Conservation (phyloP, 768 basidiomycete species). For the Lepiota venenata region DNA sequence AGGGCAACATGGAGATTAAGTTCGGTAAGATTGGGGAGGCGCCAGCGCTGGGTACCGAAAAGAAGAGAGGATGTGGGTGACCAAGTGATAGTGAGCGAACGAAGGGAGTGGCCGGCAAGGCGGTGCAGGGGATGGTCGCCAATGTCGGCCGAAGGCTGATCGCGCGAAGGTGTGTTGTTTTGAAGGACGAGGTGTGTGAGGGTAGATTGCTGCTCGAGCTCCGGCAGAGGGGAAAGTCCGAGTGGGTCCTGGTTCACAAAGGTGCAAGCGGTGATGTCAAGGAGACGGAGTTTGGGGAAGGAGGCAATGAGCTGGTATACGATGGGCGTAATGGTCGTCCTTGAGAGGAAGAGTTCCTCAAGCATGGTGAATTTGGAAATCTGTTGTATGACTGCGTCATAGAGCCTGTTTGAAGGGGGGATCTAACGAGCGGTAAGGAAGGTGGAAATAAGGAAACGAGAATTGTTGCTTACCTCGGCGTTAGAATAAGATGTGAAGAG, state of each 20-base stretch:
- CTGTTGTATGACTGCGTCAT: slow-evolving; percentile 20
- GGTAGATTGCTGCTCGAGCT: slow-evolving; percentile 2
- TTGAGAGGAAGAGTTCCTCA: slow-evolving; percentile 19
- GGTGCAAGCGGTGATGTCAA: slow-evolving; percentile 20
- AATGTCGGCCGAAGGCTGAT: slow-evolving; percentile 8
- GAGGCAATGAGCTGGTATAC: slow-evolving; percentile 21
- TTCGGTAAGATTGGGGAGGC: slow-evolving; percentile 14
- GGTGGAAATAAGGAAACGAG: not conserved
- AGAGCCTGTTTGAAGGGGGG: slow-evolving; percentile 11
- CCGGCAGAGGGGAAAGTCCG: slow-evolving; percentile 3
- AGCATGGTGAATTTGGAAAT: slow-evolving; percentile 21
- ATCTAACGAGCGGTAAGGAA: slow-evolving; percentile 3
- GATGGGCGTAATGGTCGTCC: slow-evolving; percentile 22
- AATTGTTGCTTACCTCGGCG: not conserved
- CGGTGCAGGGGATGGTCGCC: slow-evolving; percentile 17
- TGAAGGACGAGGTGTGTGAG: slow-evolving; percentile 14
- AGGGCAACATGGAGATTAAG: slow-evolving; percentile 21
- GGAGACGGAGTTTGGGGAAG: slow-evolving; percentile 22
- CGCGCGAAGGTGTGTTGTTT: slow-evolving; percentile 12
- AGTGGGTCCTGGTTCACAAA: slow-evolving; percentile 15
- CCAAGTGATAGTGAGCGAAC: slow-evolving; percentile 15
- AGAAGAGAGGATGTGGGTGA: slow-evolving; percentile 15
- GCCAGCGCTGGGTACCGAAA: slow-evolving; percentile 16
- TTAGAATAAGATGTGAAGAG: not conserved
- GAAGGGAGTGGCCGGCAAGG: slow-evolving; percentile 13